Evolutionary conservation across 2,329 filamentous ascomycete genomes (phyloP).

Genomic region (Clonostachys solani): DNA sequence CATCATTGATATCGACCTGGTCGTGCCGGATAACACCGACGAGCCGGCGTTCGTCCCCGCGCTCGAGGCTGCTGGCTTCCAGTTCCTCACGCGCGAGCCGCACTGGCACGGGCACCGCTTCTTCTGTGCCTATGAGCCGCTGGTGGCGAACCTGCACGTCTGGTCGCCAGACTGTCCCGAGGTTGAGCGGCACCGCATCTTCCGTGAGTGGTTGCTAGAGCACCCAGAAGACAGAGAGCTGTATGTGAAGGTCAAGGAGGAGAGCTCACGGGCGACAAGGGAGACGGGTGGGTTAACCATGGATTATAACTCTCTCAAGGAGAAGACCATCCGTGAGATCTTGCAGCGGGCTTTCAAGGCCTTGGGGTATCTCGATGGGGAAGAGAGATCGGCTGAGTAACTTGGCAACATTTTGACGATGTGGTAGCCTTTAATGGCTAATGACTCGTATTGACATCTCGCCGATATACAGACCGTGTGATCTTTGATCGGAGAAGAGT

Average conservation of each 20-base stretch:
- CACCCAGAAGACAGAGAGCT: slow-evolving; percentile 28
- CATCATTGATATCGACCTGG: slow-evolving; percentile 47
- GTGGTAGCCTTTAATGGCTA: too few relatives aligned
- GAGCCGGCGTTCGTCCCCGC: slow-evolving; percentile 35
- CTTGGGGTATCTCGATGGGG: slow-evolving; percentile 8
- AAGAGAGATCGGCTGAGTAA: too few relatives aligned
- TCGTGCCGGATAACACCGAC: slow-evolving; percentile 29
- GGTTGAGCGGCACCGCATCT: slow-evolving; percentile 33
- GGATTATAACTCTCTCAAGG: slow-evolving; percentile 36
- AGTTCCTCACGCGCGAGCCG: slow-evolving; percentile 39
- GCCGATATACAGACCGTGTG: too few relatives aligned
- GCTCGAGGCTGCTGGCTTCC: slow-evolving; percentile 38
- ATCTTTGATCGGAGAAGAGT: too few relatives aligned
- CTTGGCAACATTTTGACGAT: too few relatives aligned
- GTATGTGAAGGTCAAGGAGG: slow-evolving; percentile 30
- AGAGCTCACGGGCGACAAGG: slow-evolving; percentile 18
- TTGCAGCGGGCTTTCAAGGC: slow-evolving; percentile 16
- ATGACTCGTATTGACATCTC: too few relatives aligned
- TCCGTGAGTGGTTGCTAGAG: slow-evolving; percentile 36
- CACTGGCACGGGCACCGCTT: slow-evolving; percentile 43
- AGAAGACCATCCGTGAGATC: slow-evolving; percentile 31
- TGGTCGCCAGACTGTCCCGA: slow-evolving; percentile 37
- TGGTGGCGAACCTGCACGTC: slow-evolving; percentile 41
- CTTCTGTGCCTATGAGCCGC: slow-evolving; percentile 28
- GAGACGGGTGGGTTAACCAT: slow-evolving; percentile 21